Percentiles rank a stretch among this genome's conserved stretches.
These are phyloP conservation scores for Candida multigemmis DNA, from an alignment of 805 yeast genomes.

Conservation along the genomic window DNA sequence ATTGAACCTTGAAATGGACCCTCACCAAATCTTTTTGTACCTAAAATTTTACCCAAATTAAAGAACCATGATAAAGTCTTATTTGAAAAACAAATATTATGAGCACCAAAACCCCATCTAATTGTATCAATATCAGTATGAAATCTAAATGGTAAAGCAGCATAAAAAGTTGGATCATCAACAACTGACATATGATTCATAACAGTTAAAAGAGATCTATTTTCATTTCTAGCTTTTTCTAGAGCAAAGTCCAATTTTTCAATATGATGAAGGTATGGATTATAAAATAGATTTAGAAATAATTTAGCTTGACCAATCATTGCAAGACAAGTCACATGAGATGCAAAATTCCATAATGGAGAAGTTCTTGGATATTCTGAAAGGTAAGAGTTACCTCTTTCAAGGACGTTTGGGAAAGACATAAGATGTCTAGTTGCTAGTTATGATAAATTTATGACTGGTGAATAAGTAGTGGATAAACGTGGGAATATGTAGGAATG, in stretches of 20 bases:
- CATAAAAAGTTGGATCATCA: conserved; percentile 91
- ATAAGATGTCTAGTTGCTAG: conserved; percentile 18
- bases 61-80: conserved; percentile 50
- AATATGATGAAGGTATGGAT: conserved; percentile 51
- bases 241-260: conserved; percentile 60
- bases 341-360: conserved; percentile 54
- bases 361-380: conserved; percentile 51
- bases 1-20: conserved; percentile 90
- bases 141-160: conserved; percentile 66
- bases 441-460: too few species aligned
- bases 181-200: conserved; percentile 92
- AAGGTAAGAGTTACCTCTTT: conserved; percentile 68
- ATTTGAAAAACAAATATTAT: conserved; percentile 74
- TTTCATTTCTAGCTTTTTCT: conserved; percentile 52
- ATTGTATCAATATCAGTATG: conserved; percentile 55
- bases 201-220: conserved; percentile 70
- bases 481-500: too few species aligned
- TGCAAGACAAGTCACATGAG: conserved; percentile 59
- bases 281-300: conserved; percentile 51
- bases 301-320: conserved; percentile 60
- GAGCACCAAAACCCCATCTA: conserved; percentile 94
- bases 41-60: conserved; percentile 79
- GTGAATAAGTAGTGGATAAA: too few species aligned
- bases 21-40: conserved; percentile 80
- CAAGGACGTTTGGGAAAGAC: conserved; percentile 63